These are phyloP conservation scores for Trifolium fragiferum DNA, from an alignment of 306 rosid genomes.

Conservation along the genomic window DNA sequence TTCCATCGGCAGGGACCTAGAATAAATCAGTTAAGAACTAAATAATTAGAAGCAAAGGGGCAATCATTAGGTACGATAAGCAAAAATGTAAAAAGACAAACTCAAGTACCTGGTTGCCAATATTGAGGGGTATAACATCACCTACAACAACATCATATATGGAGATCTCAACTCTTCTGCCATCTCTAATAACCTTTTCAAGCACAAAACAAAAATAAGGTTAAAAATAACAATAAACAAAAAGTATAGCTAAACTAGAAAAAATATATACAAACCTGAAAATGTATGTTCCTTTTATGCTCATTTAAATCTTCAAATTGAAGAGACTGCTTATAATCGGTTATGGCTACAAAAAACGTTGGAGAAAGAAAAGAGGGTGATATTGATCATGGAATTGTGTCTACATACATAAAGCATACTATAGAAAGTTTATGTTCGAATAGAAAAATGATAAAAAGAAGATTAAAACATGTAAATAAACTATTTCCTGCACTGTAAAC, in stretches of 20 bases:
- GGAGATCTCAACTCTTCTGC: conserved; percentile 85
- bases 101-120: conserved; percentile 77
- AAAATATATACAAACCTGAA: conserved; percentile 61
- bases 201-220: conserved; percentile 24
- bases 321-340: conserved; percentile 94
- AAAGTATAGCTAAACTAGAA: not conserved
- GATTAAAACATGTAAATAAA: too few species aligned
- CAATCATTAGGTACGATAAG: conserved; percentile 12
- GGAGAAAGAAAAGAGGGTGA: not conserved
- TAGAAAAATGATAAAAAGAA: too few species aligned
- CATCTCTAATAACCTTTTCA: conserved; percentile 80
- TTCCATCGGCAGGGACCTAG: conserved; percentile 96
- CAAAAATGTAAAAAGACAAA: conserved; percentile 25
- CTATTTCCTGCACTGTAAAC: not conserved
- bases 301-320: conserved; percentile 91
- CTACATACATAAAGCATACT: too few species aligned
- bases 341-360: conserved; percentile 58
- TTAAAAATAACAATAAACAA: not conserved
- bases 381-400: too few species aligned
- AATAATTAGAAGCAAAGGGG: conserved; percentile 2
- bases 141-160: conserved; percentile 93
- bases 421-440: too few species aligned
- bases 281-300: conserved; percentile 88
- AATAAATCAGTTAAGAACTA: conserved; percentile 1
- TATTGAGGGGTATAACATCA: conserved; percentile 86